phyloP scores from a whole-genome alignment of 2,329 filamentous ascomycete genomes.

The Fusarium sp. region DNA sequence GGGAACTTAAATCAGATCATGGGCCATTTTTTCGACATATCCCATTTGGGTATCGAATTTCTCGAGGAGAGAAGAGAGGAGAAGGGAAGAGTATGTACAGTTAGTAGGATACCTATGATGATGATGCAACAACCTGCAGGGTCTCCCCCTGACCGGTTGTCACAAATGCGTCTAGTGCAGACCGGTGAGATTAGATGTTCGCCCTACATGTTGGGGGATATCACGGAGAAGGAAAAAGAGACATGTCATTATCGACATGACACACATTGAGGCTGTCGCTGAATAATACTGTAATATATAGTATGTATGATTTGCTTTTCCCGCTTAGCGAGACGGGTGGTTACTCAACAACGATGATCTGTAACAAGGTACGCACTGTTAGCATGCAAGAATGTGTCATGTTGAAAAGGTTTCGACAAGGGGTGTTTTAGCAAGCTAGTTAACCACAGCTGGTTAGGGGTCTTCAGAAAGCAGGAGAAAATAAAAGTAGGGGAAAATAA shows the following conservation, averaged over 20 bases:
- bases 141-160: conserved; percentile 16
- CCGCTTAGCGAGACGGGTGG: background rate
- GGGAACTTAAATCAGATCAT: conserved; percentile 6
- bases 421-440: background rate
- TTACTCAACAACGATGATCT: conserved; percentile 2
- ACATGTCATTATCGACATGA: conserved; percentile 20
- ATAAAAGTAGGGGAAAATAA: background rate
- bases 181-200: conserved; percentile 22
- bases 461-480: conserved; percentile 2
- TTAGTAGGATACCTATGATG: background rate
- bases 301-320: conserved; percentile 5
- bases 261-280: background rate
- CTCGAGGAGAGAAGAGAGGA: background rate
- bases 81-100: background rate
- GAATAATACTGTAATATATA: too few species aligned
- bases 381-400: conserved; percentile 14
- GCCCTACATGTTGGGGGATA: background rate
- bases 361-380: conserved; percentile 1
- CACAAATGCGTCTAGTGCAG: background rate
- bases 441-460: background rate
- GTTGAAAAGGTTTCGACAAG: background rate
- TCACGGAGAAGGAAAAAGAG: background rate
- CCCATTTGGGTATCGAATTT: background rate
- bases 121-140: background rate
- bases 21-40: conserved; percentile 1